Base-by-base conservation (phyloP, 441 rosid genomes). In the Corymbia calophylla region DNA sequence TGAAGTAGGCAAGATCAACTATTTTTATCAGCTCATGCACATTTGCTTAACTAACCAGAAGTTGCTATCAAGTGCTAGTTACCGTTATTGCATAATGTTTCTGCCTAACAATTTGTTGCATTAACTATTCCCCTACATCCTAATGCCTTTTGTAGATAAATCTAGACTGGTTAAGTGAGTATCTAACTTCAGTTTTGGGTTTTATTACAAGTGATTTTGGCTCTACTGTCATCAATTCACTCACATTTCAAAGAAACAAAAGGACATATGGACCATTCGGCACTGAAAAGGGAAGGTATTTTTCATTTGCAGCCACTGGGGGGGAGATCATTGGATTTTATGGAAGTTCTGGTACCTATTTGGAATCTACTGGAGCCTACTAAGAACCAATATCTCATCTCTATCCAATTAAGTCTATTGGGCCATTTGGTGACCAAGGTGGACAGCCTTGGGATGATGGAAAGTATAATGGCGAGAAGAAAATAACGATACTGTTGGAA, bases 401-500 rank as follows among this genome's bases (percentile, higher is more conserved):
- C 13, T n/a, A 88, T 32, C 19, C 31, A 10, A 13, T 29, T 4
- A 14, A 49, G 14, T 49, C 11, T 49, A 49, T 53, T 54, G 87
- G 89, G 35, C 86, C 84, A 32, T 77, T 54, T 54, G 89, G 87
- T 8, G 32, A 48, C 19, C 87, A 14, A 29, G 70, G 27, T 35
- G 87, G 70, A 35, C 4, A 73, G 25, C 39, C 4, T 21, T 88
- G 89, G 87, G 89, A 88, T 17, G 87, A 88, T 39, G 87, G 89
- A 15, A 77, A 56, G 44, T 80, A n/a, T 35, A 9, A 44, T 16
- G 53, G 55, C 23, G 47, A 54, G 9, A 77, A 66, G 27, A 53
- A 88, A 29, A 88, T 88, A 31, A 77, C 80, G 31, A 55, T 88
- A 6, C 49, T 35, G 23, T 44, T 25, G 39, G 89, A 29, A 53